Percentiles rank a stretch among this genome's conserved stretches.
Evolutionary conservation across 257 asterid genomes (phyloP).

Genomic region (Marsdenia floribunda): DNA sequence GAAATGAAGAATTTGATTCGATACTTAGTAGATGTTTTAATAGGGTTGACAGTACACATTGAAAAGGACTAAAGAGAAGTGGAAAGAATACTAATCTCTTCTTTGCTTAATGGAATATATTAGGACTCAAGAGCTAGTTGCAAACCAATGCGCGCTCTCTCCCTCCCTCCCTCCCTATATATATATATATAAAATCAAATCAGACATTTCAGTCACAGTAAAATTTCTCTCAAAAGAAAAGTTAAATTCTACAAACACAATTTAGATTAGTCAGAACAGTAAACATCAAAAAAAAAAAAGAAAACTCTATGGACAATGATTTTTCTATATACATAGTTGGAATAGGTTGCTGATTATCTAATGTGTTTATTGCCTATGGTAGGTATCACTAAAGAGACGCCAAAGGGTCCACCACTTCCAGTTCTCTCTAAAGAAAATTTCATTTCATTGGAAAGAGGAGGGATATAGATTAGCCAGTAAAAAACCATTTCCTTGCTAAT

Average conservation of each 20-base stretch:
- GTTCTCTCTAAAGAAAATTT: not conserved
- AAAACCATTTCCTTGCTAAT: too few relatives aligned
- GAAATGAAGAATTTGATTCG: constrained; percentile 21
- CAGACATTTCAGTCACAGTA: too few relatives aligned
- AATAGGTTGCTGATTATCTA: not conserved
- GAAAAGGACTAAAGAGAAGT: not conserved
- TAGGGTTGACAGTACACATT: not conserved
- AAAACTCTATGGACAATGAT: too few relatives aligned
- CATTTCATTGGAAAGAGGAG: too few relatives aligned
- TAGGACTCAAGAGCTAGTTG: not conserved
- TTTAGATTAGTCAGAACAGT: too few relatives aligned
- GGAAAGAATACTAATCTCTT: not conserved
- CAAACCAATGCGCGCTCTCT: not conserved
- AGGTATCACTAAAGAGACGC: constrained; percentile 6
- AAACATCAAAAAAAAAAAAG: too few relatives aligned
- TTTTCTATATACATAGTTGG: too few relatives aligned
- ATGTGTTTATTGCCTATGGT: not conserved
- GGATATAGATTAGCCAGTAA: too few relatives aligned
- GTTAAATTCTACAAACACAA: too few relatives aligned
- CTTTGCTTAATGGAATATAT: constrained; percentile 16
- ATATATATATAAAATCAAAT: too few relatives aligned
- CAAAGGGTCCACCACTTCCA: constrained; percentile 1
- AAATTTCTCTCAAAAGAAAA: too few relatives aligned
- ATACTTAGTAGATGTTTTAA: not conserved
- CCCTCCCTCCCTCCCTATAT: too few relatives aligned